Evolutionary conservation across 2,329 filamentous ascomycete species (phyloP).

Genomic region (Fusarium oxysporum): DNA sequence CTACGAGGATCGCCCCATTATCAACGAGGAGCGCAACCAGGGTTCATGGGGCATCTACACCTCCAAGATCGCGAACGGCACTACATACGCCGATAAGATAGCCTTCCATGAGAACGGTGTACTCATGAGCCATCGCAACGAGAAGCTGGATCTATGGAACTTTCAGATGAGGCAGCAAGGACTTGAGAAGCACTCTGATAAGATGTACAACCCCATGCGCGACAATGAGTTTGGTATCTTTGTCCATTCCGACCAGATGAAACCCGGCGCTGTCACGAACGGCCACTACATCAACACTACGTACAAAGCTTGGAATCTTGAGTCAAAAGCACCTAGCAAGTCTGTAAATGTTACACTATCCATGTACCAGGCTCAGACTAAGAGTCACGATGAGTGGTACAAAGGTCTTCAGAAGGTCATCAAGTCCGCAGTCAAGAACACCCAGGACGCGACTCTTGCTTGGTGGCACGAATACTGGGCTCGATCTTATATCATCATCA

Average conservation of each 20-base stretch:
- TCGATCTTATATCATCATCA: conserved; percentile 7
- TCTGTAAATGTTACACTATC: not conserved
- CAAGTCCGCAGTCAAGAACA: conserved; percentile 3
- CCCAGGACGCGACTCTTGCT: not conserved
- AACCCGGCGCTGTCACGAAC: not conserved
- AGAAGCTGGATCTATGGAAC: conserved; percentile 2
- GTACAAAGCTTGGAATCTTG: conserved; percentile 8
- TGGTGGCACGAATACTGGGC: conserved; percentile 15
- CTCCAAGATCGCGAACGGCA: conserved; percentile 11
- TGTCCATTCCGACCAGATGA: conserved; percentile 6
- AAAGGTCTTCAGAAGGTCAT: not conserved
- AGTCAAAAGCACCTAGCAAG: not conserved
- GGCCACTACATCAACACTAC: conserved; percentile 9
- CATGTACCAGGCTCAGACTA: not conserved
- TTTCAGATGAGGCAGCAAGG: conserved; percentile 4
- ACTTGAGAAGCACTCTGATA: not conserved
- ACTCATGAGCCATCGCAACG: not conserved
- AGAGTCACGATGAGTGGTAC: conserved; percentile 3
- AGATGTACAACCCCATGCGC: conserved; percentile 15
- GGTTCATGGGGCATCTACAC: conserved; percentile 14
- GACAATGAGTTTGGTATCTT: conserved; percentile 12
- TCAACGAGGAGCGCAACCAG: conserved; percentile 8
- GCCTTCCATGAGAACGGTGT: conserved; percentile 4
- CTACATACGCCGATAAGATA: conserved; percentile 11
- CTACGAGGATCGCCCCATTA: not conserved